phyloP scores from a whole-genome alignment of 305 asterid species.

The Andrographis paniculata region DNA sequence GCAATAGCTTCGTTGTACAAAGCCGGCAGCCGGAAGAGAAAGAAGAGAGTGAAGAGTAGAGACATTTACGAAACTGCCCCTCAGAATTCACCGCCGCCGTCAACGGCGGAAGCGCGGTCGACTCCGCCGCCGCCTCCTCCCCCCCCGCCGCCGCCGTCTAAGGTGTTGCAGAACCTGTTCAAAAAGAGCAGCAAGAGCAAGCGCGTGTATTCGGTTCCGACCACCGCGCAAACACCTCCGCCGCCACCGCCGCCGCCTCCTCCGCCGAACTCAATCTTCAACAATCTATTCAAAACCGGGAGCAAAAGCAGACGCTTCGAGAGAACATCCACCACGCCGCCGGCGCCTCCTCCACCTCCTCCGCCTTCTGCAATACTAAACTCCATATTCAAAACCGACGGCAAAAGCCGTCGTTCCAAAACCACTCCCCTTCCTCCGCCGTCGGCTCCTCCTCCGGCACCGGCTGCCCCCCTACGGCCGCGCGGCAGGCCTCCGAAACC shows the following conservation, averaged over 20 bases:
- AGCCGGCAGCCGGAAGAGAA: constrained; percentile 41
- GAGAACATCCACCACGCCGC: constrained; percentile 26
- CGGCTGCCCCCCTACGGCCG: constrained; percentile 19
- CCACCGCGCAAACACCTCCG: constrained; percentile 38
- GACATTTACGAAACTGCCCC: constrained; percentile 33
- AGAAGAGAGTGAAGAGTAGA: constrained; percentile 41
- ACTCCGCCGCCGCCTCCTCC: constrained; percentile 36
- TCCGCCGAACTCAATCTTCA: constrained; percentile 57
- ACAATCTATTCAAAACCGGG: constrained; percentile 48
- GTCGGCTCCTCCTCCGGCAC: constrained; percentile 34
- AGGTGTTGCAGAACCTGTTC: constrained; percentile 53
- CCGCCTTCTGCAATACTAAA: constrained; percentile 64
- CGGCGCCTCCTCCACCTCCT: constrained; percentile 48
- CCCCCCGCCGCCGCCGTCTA: constrained; percentile 47
- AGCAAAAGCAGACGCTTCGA: constrained; percentile 46
- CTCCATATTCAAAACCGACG: constrained; percentile 45
- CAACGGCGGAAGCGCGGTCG: constrained; percentile 22
- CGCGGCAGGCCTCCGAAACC: constrained; percentile 61
- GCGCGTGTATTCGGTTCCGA: constrained; percentile 58
- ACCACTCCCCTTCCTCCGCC: constrained; percentile 20
- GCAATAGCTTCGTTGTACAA: constrained; percentile 56
- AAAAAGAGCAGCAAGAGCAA: constrained; percentile 56
- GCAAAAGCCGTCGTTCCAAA: constrained; percentile 49
- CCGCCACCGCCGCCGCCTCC: constrained; percentile 70
- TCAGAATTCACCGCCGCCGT: constrained; percentile 33